These are phyloP conservation scores for Astrothelium subdiscretum DNA, from an alignment of 495 filamentous ascomycete genomes.

Conservation along the genomic window DNA sequence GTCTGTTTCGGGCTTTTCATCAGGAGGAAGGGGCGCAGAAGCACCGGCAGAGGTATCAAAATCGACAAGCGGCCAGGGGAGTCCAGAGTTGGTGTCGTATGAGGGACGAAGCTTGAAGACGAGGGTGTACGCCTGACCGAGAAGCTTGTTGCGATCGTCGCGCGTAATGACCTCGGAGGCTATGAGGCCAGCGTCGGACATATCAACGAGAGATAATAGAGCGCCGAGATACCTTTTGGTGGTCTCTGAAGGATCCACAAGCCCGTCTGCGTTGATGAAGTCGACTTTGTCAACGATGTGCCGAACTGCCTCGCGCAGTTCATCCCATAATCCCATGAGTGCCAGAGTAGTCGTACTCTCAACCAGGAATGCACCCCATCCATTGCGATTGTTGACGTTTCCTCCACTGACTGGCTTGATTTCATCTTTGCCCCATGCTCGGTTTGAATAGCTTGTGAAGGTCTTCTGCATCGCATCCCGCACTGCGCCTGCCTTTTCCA, in stretches of 20 bases:
- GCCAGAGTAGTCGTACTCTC: conserved; percentile 24
- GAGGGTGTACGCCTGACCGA: conserved; percentile 21
- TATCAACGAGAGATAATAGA: conserved; percentile 22
- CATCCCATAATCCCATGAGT: conserved; percentile 27
- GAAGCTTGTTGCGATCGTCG: conserved; percentile 14
- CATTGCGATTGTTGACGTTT: conserved; percentile 15
- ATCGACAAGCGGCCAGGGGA: conserved; percentile 25
- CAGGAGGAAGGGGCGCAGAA: background rate
- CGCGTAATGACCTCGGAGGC: conserved; percentile 11
- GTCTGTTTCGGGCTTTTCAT: conserved; percentile 7
- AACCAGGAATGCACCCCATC: conserved; percentile 30
- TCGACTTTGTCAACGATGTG: conserved; percentile 21
- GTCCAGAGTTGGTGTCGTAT: conserved; percentile 23
- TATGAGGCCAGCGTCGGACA: conserved; percentile 19
- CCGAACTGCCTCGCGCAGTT: conserved; percentile 18
- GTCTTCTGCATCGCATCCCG: conserved; percentile 22
- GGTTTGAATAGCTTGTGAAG: conserved; percentile 19
- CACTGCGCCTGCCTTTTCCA: conserved; percentile 13
- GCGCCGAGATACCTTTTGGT: conserved; percentile 25
- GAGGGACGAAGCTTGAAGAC: conserved; percentile 21
- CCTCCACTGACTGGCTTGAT: conserved; percentile 21
- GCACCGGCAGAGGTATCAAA: conserved; percentile 15
- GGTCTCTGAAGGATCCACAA: conserved; percentile 26
- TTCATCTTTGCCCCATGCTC: conserved; percentile 26
- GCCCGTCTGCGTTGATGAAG: conserved; percentile 16